A percentile compares a stretch with the other conserved stretches of the same genome.
phyloP scores from a whole-genome alignment of 257 asterid genomes.

The Plantago elongata region DNA sequence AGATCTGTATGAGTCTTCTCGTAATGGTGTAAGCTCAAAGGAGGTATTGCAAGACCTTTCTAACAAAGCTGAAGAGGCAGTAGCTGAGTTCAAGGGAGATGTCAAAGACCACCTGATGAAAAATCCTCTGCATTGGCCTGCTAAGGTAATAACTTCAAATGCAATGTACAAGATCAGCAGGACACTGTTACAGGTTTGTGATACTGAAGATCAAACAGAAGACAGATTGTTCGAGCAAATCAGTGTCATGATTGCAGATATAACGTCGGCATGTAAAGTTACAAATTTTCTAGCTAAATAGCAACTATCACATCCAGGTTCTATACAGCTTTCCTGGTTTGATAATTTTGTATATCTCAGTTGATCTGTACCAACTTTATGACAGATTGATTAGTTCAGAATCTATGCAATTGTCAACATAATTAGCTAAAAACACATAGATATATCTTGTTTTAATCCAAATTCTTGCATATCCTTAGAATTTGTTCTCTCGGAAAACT shows the following conservation, averaged over 20 bases:
- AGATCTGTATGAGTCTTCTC: too few relatives aligned
- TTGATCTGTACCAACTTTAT: too few relatives aligned
- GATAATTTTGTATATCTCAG: too few relatives aligned
- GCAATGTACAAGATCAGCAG: slow-evolving; percentile 3
- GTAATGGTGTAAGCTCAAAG: not conserved
- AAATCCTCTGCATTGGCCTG: slow-evolving; percentile 38
- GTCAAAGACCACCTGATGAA: slow-evolving; percentile 22
- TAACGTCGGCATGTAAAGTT: slow-evolving; percentile 24
- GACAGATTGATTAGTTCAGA: too few relatives aligned
- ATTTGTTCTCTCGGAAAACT: too few relatives aligned
- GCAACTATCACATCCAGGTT: too few relatives aligned
- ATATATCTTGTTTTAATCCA: too few relatives aligned
- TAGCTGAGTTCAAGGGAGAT: slow-evolving; percentile 23
- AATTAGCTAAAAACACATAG: too few relatives aligned
- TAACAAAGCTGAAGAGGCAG: slow-evolving; percentile 22
- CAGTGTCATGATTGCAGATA: slow-evolving; percentile 31
- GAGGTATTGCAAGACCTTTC: not conserved
- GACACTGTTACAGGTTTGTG: not conserved
- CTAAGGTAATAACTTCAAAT: not conserved
- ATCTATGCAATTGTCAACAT: too few relatives aligned
- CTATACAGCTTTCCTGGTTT: too few relatives aligned
- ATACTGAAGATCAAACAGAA: not conserved
- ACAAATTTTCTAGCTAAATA: too few relatives aligned
- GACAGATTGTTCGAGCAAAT: slow-evolving; percentile 22
- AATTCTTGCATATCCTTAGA: too few relatives aligned